Percentiles rank a stretch among this genome's conserved stretches.
These are phyloP conservation scores for Chaetomiaceae sp. DNA, from an alignment of 2,329 filamentous ascomycete genomes.

Conservation along the genomic window DNA sequence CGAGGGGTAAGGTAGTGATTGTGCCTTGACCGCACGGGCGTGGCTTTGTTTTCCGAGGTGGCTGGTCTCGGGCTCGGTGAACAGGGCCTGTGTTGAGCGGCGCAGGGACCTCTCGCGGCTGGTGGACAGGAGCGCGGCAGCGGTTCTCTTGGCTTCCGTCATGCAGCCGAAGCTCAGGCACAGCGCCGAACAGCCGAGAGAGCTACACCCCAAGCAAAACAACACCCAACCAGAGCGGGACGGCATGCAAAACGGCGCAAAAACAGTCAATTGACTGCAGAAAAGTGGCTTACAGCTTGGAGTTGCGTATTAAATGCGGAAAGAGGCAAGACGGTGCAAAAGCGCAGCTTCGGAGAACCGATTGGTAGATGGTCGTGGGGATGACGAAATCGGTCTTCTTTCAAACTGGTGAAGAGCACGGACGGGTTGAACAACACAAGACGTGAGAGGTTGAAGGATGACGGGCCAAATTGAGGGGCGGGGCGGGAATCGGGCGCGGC, in stretches of 20 bases:
- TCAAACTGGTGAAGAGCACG: background rate
- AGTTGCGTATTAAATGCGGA: background rate
- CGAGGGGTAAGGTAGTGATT: too few species aligned
- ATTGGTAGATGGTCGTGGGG: background rate
- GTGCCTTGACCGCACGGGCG: background rate
- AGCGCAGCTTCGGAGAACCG: background rate
- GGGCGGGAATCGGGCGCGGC: constrained; percentile 13
- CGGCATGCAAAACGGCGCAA: background rate
- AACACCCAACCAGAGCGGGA: background rate
- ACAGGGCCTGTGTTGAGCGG: background rate
- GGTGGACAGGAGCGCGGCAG: background rate
- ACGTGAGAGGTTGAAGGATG: constrained; percentile 17
- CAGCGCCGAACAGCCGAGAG: background rate
- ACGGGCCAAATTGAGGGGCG: constrained; percentile 19
- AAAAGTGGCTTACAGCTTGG: constrained; percentile 12
- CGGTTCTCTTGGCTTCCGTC: constrained; percentile 23
- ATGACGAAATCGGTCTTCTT: background rate
- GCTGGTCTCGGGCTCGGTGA: too few species aligned
- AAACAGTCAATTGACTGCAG: constrained; percentile 6
- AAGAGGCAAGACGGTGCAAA: background rate
- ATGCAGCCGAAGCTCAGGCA: constrained; percentile 9
- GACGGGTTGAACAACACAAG: constrained; percentile 28
- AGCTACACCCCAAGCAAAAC: background rate
- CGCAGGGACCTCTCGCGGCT: background rate
- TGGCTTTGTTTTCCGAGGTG: too few species aligned